Evolutionary conservation across 75 land plant species (phyloP).

Genomic region (Larix kaempferi): DNA sequence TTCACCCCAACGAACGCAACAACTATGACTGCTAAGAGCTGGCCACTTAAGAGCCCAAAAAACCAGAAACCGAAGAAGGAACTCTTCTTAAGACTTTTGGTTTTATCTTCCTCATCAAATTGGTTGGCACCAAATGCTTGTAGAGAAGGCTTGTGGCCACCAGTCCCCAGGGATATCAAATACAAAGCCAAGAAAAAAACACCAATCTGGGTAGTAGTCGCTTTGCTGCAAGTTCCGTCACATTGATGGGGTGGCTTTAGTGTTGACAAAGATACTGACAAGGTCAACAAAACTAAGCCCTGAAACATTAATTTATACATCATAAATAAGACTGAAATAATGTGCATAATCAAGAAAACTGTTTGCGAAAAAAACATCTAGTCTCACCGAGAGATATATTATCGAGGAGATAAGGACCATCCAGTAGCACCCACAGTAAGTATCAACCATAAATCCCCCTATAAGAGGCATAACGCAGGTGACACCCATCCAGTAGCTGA

Average conservation of each 20-base stretch:
- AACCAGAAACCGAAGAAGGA: conserved; percentile 47
- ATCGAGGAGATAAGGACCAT: conserved; percentile 61
- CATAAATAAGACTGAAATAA: not conserved
- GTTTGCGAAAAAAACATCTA: not conserved
- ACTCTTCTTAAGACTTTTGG: conserved; percentile 42
- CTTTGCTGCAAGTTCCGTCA: conserved; percentile 2
- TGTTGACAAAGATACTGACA: conserved; percentile 22
- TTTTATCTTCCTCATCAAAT: conserved; percentile 48
- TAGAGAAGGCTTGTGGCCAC: conserved; percentile 46
- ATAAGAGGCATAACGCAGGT: conserved; percentile 62
- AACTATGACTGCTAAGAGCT: conserved; percentile 21
- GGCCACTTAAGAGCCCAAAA: conserved; percentile 15
- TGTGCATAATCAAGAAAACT: not conserved
- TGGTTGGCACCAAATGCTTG: conserved; percentile 69
- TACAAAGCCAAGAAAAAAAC: conserved; percentile 69
- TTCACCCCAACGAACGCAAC: conserved; percentile 26
- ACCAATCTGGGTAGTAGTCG: conserved; percentile 35
- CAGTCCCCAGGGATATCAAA: conserved; percentile 41
- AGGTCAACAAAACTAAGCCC: conserved; percentile 38
- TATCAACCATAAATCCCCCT: conserved; percentile 90
- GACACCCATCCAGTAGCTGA: conserved; percentile 78
- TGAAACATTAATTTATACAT: conserved; percentile 2
- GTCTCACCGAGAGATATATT: conserved; percentile 64
- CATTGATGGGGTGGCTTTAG: conserved; percentile 22
- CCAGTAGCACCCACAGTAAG: conserved; percentile 74